phyloP scores from a whole-genome alignment of 2,329 filamentous ascomycete genomes.

The Stagonosporopsis tanaceti region DNA sequence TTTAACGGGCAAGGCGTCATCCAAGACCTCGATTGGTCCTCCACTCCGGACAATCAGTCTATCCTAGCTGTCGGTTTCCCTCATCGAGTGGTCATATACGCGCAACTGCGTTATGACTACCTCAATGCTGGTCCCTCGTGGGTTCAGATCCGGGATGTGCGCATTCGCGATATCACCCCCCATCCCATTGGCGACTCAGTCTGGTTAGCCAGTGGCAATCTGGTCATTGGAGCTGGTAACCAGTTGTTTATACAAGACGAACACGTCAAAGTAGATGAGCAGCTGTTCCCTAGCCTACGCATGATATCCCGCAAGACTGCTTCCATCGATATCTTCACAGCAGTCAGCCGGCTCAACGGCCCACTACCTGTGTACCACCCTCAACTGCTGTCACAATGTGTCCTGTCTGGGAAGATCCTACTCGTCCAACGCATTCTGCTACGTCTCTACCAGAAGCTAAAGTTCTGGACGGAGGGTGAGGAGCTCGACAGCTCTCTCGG shows the following conservation, averaged over 20 bases:
- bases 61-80: constrained; percentile 92
- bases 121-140: constrained; percentile 88
- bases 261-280: constrained; percentile 70
- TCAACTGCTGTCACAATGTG: constrained; percentile 86
- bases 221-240: constrained; percentile 89
- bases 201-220: constrained; percentile 84
- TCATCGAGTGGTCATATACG: constrained; percentile 81
- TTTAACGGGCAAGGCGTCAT: constrained; percentile 78
- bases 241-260: constrained; percentile 88
- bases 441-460: constrained; percentile 76
- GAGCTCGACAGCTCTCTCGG: constrained; percentile 79
- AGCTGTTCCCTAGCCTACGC: constrained; percentile 65
- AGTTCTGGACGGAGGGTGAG: constrained; percentile 85
- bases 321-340: constrained; percentile 76
- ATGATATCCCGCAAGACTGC: constrained; percentile 58
- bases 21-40: constrained; percentile 91
- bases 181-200: constrained; percentile 93
- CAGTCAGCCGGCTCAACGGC: constrained; percentile 84
- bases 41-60: constrained; percentile 86
- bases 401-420: constrained; percentile 77
- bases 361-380: constrained; percentile 91
- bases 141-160: constrained; percentile 84
- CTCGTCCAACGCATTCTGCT: constrained; percentile 77
- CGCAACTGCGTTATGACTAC: constrained; percentile 91
- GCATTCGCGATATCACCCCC: constrained; percentile 80